Conservation (phyloP, 2,329 filamentous ascomycete genomes). For the Botrytis pseudocinerea region DNA sequence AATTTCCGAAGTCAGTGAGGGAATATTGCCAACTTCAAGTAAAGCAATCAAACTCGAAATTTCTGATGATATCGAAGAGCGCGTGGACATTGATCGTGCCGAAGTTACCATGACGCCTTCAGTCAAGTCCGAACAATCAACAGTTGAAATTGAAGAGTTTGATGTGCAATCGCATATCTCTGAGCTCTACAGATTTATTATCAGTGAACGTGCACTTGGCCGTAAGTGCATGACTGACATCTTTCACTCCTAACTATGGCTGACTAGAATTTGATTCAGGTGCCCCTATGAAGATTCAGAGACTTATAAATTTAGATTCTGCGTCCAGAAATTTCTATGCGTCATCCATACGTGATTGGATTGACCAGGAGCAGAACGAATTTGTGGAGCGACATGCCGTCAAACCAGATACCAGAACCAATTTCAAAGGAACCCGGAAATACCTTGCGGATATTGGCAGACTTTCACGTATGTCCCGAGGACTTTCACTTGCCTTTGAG, state of each 20-base stretch:
- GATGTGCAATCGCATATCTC: not conserved
- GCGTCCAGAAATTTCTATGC: not conserved
- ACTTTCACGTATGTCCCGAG: not conserved
- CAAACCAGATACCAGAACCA: not conserved
- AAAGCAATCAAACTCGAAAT: conserved; percentile 7
- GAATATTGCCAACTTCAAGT: not conserved
- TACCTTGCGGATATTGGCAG: not conserved
- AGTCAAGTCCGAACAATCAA: not conserved
- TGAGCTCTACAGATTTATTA: not conserved
- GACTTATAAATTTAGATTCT: not conserved
- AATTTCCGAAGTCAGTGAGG: not conserved
- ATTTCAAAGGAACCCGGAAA: not conserved
- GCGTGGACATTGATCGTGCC: not conserved
- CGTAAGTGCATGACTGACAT: not conserved
- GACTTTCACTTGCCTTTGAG: not conserved
- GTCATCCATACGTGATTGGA: not conserved
- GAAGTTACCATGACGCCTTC: not conserved
- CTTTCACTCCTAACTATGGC: not conserved
- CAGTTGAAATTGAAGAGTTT: not conserved
- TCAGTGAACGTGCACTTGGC: not conserved
- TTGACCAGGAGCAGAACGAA: not conserved
- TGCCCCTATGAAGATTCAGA: not conserved
- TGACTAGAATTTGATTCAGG: not conserved
- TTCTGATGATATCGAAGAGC: not conserved
- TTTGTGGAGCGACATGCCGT: not conserved